These are phyloP conservation scores for Tulasnella sp. DNA, from an alignment of 768 basidiomycete genomes.

Conservation along the genomic window DNA sequence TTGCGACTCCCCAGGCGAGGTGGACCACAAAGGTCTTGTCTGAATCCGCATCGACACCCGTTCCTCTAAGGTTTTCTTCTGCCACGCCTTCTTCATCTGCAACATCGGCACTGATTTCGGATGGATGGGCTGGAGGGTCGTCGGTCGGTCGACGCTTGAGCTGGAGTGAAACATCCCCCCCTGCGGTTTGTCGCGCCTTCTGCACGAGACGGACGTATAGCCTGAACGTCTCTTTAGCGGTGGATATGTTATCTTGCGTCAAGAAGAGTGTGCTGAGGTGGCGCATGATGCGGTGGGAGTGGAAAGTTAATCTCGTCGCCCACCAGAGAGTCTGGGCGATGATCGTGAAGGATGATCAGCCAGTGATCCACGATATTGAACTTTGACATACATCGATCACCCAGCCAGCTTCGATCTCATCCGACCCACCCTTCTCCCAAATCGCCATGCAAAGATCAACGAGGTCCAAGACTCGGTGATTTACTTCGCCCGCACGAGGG, in stretches of 20 bases:
- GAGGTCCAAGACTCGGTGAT: constrained; percentile 69
- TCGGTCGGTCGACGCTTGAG: constrained; percentile 23
- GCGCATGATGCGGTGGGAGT: constrained; percentile 71
- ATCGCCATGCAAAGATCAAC: constrained; percentile 66
- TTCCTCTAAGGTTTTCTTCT: constrained; percentile 7
- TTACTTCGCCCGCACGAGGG: constrained; percentile 68
- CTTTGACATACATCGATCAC: constrained; percentile 58
- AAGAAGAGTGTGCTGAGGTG: constrained; percentile 70
- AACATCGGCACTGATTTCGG: constrained; percentile 15
- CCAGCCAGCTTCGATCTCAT: constrained; percentile 56
- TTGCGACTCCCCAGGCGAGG: constrained; percentile 60
- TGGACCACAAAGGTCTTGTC: constrained; percentile 66
- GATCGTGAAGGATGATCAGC: neutral
- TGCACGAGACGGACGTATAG: constrained; percentile 76
- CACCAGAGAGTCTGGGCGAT: constrained; percentile 68
- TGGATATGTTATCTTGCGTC: constrained; percentile 42
- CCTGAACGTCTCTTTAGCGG: constrained; percentile 62
- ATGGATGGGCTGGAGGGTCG: constrained; percentile 18
- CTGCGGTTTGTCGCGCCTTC: constrained; percentile 59
- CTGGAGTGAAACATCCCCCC: constrained; percentile 26
- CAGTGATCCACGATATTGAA: neutral
- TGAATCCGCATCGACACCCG: constrained; percentile 41
- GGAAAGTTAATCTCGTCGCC: constrained; percentile 89
- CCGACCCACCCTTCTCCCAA: constrained; percentile 64
- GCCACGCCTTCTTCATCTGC: constrained; percentile 20